Base-by-base conservation (phyloP, 176 grass and related monocot genomes). In the Musa schizocarpa region DNA sequence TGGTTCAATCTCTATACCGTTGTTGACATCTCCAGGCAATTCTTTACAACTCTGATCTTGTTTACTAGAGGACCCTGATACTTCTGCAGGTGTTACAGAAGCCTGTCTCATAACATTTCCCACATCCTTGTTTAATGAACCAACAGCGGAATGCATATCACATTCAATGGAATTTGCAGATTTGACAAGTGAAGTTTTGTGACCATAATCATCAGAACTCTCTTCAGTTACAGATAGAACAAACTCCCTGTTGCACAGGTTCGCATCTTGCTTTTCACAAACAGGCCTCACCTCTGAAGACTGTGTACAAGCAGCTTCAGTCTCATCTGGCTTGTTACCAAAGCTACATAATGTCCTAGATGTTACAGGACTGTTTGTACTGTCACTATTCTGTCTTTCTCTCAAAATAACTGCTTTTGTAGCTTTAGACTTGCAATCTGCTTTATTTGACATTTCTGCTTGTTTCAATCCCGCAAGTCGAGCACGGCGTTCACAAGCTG, bases 391-490 rank as follows among this genome's bases (percentile, higher is more conserved):
- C 50, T 85, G 76, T 75, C 80, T 83, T 59, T 92, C 77, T 14
- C 61, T 55, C 23, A 71, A 69, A 71, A 14, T 61, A 2, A 72
- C 63, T n/a, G 65, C 2, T 10, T 69, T 75, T 57, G 69, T 68
- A 65, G 68, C 52, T 53, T 62, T 86, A 29, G 67, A 56, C 21
- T 68, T 78, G 19, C 73, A 70, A 51, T 85, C 84, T 80, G 69
- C 12, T 27, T 68, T 86, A 65, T 78, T 80, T 1, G 1, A n/a
- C 34, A 77, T 80, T 77, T 89, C 87, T 65, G 65, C 58, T 48
- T 85, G 81, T 71, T 92, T 92, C 16, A 65, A 79, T 59, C 52
- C 90, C 73, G 87, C 77, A 78, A 78, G 79, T 76, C 79, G 86
- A 80, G 80, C 74, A 79, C 79, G 84, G 0, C 80, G 87, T 83